Percentiles rank a stretch among this genome's conserved stretches.
Conservation (phyloP, 306 rosid genomes). For the Abrus precatorius region DNA sequence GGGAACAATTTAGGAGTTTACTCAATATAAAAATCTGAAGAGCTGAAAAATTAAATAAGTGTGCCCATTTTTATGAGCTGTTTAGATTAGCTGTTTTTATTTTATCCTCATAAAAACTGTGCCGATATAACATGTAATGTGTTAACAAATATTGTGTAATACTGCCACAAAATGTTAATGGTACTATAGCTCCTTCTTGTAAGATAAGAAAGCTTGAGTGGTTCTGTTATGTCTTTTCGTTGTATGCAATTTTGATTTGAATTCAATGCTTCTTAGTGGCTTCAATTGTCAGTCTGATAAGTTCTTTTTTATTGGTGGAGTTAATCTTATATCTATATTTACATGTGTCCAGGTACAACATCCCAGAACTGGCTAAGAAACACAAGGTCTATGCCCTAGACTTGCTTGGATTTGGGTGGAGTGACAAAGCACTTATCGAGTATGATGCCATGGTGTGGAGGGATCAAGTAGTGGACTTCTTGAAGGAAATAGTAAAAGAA, state of each 20-base stretch:
- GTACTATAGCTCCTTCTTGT: background rate
- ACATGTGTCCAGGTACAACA: constrained; percentile 73
- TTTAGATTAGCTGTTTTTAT: background rate
- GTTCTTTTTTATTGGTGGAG: constrained; percentile 24
- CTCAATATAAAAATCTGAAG: background rate
- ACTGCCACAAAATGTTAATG: constrained; percentile 7
- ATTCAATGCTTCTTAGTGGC: constrained; percentile 22
- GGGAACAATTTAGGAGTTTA: too few species aligned
- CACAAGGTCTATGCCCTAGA: constrained; percentile 93
- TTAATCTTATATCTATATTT: constrained; percentile 7
- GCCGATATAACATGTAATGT: background rate
- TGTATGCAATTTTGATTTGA: background rate
- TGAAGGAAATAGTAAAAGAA: constrained; percentile 91
- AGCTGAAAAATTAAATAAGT: background rate
- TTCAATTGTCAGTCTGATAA: background rate
- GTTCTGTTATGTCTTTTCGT: constrained; percentile 33
- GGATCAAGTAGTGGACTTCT: constrained; percentile 87
- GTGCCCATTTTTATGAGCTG: background rate
- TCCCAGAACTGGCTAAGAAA: constrained; percentile 88
- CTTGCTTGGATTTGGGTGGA: constrained; percentile 98
- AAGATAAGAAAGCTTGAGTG: constrained; percentile 11
- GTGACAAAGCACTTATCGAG: constrained; percentile 94
- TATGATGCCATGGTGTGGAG: constrained; percentile 95
- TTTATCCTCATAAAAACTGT: background rate
- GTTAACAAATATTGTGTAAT: background rate